Conservation (phyloP, 2,329 filamentous ascomycete genomes). For the Acephala macrosclerotiorum region DNA sequence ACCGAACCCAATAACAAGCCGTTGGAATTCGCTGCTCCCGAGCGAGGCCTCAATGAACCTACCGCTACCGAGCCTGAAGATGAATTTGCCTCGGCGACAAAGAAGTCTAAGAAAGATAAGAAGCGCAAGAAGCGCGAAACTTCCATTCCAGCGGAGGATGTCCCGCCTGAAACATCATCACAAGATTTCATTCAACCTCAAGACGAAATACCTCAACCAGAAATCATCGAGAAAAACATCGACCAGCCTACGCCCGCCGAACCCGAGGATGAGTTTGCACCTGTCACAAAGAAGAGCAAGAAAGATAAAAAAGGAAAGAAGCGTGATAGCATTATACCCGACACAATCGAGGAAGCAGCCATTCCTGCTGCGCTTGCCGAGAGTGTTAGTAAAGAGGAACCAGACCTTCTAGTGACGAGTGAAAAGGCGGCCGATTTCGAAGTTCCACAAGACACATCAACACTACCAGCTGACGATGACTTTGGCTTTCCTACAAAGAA, state of each 20-base stretch:
- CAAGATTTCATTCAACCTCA: conserved; percentile 11
- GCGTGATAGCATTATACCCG: conserved; percentile 20
- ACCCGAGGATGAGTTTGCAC: conserved; percentile 29
- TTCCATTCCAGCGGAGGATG: conserved; percentile 14
- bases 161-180: not conserved
- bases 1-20: not conserved
- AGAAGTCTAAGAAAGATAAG: conserved; percentile 37
- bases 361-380: conserved; percentile 2
- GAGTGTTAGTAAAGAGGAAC: conserved; percentile 2
- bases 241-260: conserved; percentile 18
- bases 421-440: not conserved
- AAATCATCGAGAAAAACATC: not conserved
- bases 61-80: conserved; percentile 26
- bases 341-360: conserved; percentile 14
- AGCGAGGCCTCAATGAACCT: conserved; percentile 12
- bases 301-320: conserved; percentile 37
- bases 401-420: not conserved
- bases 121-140: conserved; percentile 32
- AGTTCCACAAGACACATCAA: not conserved
- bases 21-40: conserved; percentile 14
- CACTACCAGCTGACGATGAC: conserved; percentile 17
- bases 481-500: conserved; percentile 26
- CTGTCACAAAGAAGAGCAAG: conserved; percentile 30
- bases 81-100: conserved; percentile 28
- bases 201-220: conserved; percentile 5